phyloP scores from a whole-genome alignment of 306 rosid species.

The Dalbergia cultrata region DNA sequence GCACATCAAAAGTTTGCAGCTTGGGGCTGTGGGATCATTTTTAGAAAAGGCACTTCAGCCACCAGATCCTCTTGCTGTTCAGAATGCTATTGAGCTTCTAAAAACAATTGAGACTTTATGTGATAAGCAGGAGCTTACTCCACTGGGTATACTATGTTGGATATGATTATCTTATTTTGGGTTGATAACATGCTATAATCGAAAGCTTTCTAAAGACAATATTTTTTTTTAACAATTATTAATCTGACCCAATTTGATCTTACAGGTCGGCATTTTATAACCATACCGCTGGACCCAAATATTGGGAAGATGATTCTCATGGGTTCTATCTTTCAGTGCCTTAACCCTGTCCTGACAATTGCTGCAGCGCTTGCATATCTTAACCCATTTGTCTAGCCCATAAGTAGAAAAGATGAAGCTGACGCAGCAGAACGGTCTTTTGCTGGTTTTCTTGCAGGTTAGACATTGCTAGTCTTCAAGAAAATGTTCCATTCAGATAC shows the following conservation, averaged over 20 bases:
- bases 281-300: slow-evolving; percentile 95
- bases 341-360: slow-evolving; percentile 89
- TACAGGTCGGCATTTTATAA: slow-evolving; percentile 88
- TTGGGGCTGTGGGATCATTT: slow-evolving; percentile 89
- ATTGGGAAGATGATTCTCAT: slow-evolving; percentile 97
- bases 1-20: slow-evolving; percentile 93
- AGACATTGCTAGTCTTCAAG: slow-evolving; percentile 21
- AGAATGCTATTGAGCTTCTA: slow-evolving; percentile 93
- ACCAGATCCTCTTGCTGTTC: slow-evolving; percentile 93
- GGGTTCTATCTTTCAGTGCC: slow-evolving; percentile 99
- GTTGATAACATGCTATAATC: background rate
- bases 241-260: slow-evolving; percentile 43
- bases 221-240: background rate
- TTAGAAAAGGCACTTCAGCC: slow-evolving; percentile 97
- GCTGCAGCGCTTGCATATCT: slow-evolving; percentile 97
- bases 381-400: slow-evolving; percentile 89
- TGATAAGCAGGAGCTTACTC: slow-evolving; percentile 89
- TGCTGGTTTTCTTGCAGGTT: slow-evolving; percentile 95
- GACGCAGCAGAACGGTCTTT: slow-evolving; percentile 82
- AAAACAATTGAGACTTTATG: slow-evolving; percentile 92
- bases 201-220: background rate
- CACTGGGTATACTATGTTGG: slow-evolving; percentile 68
- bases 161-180: slow-evolving; percentile 14
- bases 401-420: slow-evolving; percentile 91
- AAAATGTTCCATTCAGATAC: too few species aligned